Evolutionary conservation across 2,329 filamentous ascomycete genomes (phyloP), one percentile per base, ranked within the genome.

Genomic region (Diaporthe sp.): DNA sequence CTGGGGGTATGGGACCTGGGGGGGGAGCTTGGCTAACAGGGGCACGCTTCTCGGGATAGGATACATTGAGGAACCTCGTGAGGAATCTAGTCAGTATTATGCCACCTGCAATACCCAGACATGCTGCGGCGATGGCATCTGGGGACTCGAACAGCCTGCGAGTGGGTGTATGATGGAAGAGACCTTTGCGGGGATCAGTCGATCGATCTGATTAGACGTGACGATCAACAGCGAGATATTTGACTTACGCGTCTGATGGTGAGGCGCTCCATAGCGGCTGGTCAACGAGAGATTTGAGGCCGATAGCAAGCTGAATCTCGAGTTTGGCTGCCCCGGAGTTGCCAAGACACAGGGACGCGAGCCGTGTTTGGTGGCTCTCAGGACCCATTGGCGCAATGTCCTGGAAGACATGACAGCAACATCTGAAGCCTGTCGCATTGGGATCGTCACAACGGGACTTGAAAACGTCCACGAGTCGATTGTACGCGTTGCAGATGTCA

Each of bases 81-180:
- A 42, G 22, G 49, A 53, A 37, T 42, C 42, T 55, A 6, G 13
- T 15, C 2, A 55, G n/a, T 28, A 31, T 12, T 53, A 70, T 25
- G 31, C 34, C 22, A 4, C 34, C 34, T 22, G 55, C 55, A 8
- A 58, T 7, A 19, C 70, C 70, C 4, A 49, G 19, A 61, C 37
- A 34, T 3, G 8, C 70, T 51, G 25, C 55, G 2, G 49, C n/a
- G 2, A 37, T 44, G 10, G 28, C n/a, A 19, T 44, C 61, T 49
- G 72, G 19, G 17, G 72, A 39, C 22, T 58, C 37, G 4, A 68
- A 70, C 7, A 70, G 15, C 39, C 13, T 42, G 51, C 39, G 39
- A 7, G 72, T 28, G 28, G 72, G 51, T 12, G 72, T 74, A n/a
- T 49, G 19, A 31, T 74, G 72, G 28, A 74, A 74, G 39, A 13